Conservation (phyloP, 805 yeast genomes). For the Pichia cephalocereana region DNA sequence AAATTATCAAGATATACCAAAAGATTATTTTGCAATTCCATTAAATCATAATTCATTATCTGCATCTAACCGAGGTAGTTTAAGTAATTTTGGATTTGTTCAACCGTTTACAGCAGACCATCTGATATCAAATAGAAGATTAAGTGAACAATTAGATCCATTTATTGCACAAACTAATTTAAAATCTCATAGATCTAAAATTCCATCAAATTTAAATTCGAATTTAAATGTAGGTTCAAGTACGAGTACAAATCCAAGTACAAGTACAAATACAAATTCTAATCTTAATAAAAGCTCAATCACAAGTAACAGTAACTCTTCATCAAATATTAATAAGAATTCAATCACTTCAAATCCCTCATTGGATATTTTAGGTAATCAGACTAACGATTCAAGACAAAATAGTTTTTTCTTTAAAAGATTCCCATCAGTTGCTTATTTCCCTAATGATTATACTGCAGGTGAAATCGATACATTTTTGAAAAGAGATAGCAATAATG, state of each 20-base stretch:
- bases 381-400: slow-evolving; percentile 14
- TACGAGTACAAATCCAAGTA: too few species aligned
- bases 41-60: neutral
- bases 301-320: too few species aligned
- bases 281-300: too few species aligned
- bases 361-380: too few species aligned
- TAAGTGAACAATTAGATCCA: slow-evolving; percentile 43
- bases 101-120: slow-evolving; percentile 24
- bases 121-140: slow-evolving; percentile 28
- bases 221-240: neutral
- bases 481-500: slow-evolving; percentile 26
- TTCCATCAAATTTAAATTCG: neutral
- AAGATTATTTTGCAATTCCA: slow-evolving; percentile 15
- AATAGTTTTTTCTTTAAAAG: slow-evolving; percentile 23
- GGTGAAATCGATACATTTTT: slow-evolving; percentile 28
- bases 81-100: slow-evolving; percentile 3
- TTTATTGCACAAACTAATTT: slow-evolving; percentile 27
- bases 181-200: too few species aligned
- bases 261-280: too few species aligned
- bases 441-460: slow-evolving; percentile 20
- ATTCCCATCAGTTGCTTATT: slow-evolving; percentile 22
- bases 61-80: too few species aligned
- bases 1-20: neutral
- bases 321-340: too few species aligned
- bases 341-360: too few species aligned